Evolutionary conservation across 2,329 filamentous ascomycete species (phyloP).

Genomic region (Orbilia oligospora): DNA sequence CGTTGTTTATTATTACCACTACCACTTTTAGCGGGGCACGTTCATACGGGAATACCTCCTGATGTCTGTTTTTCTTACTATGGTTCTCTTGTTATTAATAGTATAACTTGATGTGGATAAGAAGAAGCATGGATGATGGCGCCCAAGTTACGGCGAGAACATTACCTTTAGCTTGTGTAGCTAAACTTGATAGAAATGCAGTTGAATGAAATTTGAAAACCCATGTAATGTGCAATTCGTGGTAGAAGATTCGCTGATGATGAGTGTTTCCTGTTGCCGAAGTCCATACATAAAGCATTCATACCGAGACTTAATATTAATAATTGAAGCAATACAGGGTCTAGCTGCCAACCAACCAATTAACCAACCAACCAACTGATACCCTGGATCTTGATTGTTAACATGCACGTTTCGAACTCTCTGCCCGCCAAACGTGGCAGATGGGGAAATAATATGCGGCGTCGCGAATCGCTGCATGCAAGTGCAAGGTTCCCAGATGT

Average conservation of each 20-base stretch:
- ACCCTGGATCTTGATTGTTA: background rate
- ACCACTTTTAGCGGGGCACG: conserved; percentile 13
- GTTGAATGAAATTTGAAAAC: background rate
- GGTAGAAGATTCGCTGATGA: background rate
- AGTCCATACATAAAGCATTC: background rate
- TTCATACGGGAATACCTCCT: conserved; percentile 24
- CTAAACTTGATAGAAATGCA: conserved; percentile 19
- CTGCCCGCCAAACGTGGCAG: conserved; percentile 46
- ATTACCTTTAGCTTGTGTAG: conserved; percentile 23
- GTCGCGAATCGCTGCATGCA: conserved; percentile 36
- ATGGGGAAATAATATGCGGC: conserved; percentile 45
- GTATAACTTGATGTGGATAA: conserved; percentile 6
- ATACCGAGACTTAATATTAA: background rate
- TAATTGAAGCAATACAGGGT: background rate
- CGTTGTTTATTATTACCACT: conserved; percentile 15
- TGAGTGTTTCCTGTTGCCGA: background rate
- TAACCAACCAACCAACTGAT: background rate
- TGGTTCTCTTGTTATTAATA: conserved; percentile 18
- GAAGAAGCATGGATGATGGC: conserved; percentile 25
- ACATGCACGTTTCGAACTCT: conserved; percentile 31
- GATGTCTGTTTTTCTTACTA: conserved; percentile 10
- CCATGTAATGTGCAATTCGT: background rate
- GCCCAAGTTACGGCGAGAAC: background rate
- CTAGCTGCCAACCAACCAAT: background rate
- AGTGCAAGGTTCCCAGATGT: conserved; percentile 14